These are phyloP conservation scores for Peronosclerospora sorghi DNA, from an alignment of 352 stramenopile species.

Conservation along the genomic window DNA sequence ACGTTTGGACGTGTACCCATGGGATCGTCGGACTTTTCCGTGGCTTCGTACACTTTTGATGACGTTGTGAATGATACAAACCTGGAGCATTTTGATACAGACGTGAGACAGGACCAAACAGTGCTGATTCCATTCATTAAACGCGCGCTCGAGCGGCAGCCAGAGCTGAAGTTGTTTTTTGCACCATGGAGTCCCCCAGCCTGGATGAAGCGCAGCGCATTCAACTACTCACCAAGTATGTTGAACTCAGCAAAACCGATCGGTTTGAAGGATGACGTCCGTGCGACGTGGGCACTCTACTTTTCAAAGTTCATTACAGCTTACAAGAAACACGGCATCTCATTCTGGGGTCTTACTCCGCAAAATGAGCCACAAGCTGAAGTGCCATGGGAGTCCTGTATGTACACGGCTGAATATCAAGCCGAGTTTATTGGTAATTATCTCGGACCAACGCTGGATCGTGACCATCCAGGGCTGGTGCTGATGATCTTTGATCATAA, in stretches of 20 bases:
- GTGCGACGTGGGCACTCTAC: conserved; percentile 79
- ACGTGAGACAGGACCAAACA: conserved; percentile 65
- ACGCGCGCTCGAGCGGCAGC: conserved; percentile 38
- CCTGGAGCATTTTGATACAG: conserved; percentile 66
- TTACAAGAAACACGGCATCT: conserved; percentile 76
- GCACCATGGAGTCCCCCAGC: background rate
- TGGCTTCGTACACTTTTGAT: conserved; percentile 80
- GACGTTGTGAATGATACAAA: conserved; percentile 60
- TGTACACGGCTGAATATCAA: conserved; percentile 41
- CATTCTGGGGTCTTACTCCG: conserved; percentile 83
- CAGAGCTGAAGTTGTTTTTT: conserved; percentile 63
- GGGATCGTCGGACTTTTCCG: conserved; percentile 85
- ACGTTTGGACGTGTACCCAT: conserved; percentile 86
- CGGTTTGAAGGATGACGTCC: conserved; percentile 37
- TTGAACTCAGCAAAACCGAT: conserved; percentile 37
- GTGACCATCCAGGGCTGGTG: conserved; percentile 81
- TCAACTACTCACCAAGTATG: conserved; percentile 50
- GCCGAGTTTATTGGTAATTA: conserved; percentile 75
- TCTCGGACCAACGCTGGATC: conserved; percentile 70
- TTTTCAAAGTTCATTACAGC: conserved; percentile 88
- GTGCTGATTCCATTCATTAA: conserved; percentile 81
- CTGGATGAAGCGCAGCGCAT: background rate
- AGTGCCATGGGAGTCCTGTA: conserved; percentile 65
- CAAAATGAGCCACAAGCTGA: conserved; percentile 86
- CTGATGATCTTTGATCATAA: conserved; percentile 91